Evolutionary conservation across 2,329 filamentous ascomycete genomes (phyloP).

Genomic region (Calonectria multiphialidica): DNA sequence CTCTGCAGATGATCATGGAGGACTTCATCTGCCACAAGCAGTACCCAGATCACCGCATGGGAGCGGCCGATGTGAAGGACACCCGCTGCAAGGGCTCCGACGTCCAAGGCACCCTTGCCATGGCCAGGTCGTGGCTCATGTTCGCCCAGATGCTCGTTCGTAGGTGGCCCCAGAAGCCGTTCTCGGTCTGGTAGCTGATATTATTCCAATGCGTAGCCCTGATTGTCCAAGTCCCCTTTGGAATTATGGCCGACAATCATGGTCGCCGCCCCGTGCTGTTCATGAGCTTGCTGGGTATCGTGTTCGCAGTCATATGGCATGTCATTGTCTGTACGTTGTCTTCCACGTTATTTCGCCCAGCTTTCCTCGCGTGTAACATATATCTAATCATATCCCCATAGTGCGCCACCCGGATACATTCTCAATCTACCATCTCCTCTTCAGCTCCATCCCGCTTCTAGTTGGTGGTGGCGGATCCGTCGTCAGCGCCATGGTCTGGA

Average conservation of each 20-base stretch:
- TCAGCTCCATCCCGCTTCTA: slow-evolving; percentile 48
- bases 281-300: slow-evolving; percentile 47
- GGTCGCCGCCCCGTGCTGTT: slow-evolving; percentile 57
- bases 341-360: neutral
- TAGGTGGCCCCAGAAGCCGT: slow-evolving; percentile 36
- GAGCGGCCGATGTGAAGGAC: slow-evolving; percentile 47
- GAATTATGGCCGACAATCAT: slow-evolving; percentile 60
- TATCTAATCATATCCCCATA: slow-evolving; percentile 27
- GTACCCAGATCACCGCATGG: slow-evolving; percentile 54
- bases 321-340: slow-evolving; percentile 47
- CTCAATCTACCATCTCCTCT: slow-evolving; percentile 53
- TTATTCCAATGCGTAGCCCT: slow-evolving; percentile 44
- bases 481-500: slow-evolving; percentile 58
- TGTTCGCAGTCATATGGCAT: slow-evolving; percentile 44
- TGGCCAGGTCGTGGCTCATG: slow-evolving; percentile 61
- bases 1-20: slow-evolving; percentile 64
- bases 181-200: neutral
- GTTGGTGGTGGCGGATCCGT: slow-evolving; percentile 57
- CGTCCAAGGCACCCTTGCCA: slow-evolving; percentile 65
- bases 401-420: slow-evolving; percentile 52
- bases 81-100: slow-evolving; percentile 60
- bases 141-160: slow-evolving; percentile 61
- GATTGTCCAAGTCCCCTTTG: slow-evolving; percentile 57
- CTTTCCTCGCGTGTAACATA: neutral
- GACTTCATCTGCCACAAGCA: slow-evolving; percentile 63